These are phyloP conservation scores for Micromonas commoda DNA, from an alignment of 139 green algal genomes.

Conservation along the genomic window DNA sequence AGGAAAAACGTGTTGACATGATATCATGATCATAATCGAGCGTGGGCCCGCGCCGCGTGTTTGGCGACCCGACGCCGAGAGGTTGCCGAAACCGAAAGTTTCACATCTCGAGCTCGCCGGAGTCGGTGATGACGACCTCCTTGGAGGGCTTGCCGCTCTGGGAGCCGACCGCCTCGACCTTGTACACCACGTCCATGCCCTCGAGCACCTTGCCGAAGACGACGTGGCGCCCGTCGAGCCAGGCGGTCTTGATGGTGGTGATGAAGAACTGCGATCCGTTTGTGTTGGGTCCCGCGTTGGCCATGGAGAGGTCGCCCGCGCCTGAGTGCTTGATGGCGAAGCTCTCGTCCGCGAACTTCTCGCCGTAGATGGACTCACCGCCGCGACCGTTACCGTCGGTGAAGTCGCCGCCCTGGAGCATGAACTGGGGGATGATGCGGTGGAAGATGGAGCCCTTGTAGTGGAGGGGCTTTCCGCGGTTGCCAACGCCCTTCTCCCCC, in stretches of 20 bases:
- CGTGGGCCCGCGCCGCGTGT: too few relatives aligned
- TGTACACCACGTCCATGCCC: constrained; percentile 88
- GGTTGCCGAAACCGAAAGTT: too few relatives aligned
- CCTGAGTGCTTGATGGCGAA: constrained; percentile 73
- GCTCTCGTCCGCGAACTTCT: constrained; percentile 63
- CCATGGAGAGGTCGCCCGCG: constrained; percentile 73
- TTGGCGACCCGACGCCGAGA: too few relatives aligned
- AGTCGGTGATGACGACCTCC: constrained; percentile 69
- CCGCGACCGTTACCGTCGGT: constrained; percentile 61
- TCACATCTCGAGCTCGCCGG: constrained; percentile 52
- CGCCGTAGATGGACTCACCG: constrained; percentile 79
- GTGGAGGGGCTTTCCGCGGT: constrained; percentile 23
- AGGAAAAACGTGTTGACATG: too few relatives aligned
- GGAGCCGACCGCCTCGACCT: constrained; percentile 76
- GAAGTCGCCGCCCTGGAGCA: constrained; percentile 51
- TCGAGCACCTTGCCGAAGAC: constrained; percentile 92
- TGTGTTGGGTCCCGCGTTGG: constrained; percentile 71
- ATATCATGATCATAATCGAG: too few relatives aligned
- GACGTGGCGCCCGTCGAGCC: constrained; percentile 65
- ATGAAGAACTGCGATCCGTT: constrained; percentile 83
- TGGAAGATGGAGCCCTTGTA: constrained; percentile 37
- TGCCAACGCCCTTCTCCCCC: constrained; percentile 35
- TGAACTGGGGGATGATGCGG: constrained; percentile 31
- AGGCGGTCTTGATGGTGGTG: constrained; percentile 33
- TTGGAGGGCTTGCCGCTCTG: constrained; percentile 62